These are phyloP conservation scores for Saccharomycopsis sp. DNA, from an alignment of 805 yeast genomes.

Conservation along the genomic window DNA sequence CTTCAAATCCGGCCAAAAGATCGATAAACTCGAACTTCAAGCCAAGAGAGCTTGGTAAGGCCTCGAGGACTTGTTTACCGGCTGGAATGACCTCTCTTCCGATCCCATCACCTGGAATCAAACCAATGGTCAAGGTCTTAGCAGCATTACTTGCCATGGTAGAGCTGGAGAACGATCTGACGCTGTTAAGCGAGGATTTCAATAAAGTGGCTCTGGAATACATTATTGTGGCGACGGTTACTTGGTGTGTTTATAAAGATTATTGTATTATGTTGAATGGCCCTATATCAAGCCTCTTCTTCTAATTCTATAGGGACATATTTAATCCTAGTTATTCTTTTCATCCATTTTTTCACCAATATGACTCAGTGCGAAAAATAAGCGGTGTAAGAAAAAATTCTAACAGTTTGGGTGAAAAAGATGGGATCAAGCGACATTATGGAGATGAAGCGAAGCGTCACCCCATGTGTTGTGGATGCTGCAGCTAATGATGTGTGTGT, in stretches of 20 bases:
- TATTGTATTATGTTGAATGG: too few species aligned
- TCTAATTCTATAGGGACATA: background rate
- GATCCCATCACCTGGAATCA: constrained; percentile 98
- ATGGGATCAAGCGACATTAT: background rate
- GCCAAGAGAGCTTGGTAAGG: constrained; percentile 67
- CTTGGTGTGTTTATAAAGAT: background rate
- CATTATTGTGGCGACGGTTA: background rate
- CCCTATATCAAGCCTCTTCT: too few species aligned
- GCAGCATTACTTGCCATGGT: constrained; percentile 28
- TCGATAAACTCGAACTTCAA: constrained; percentile 80
- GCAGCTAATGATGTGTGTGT: too few species aligned
- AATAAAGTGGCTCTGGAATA: background rate
- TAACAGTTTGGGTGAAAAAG: background rate
- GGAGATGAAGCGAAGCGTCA: background rate
- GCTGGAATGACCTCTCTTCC: constrained; percentile 98
- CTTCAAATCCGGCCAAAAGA: constrained; percentile 90
- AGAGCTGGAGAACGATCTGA: background rate
- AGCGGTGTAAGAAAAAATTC: background rate
- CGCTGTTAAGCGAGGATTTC: background rate
- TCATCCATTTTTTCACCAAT: background rate
- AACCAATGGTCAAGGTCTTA: constrained; percentile 49
- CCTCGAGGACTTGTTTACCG: constrained; percentile 81
- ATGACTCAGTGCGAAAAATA: background rate
- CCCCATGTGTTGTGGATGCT: too few species aligned
- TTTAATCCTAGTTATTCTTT: too few species aligned